Conservation (phyloP, 108 stramenopile genomes). For the Nannochloropsis granulata region DNA sequence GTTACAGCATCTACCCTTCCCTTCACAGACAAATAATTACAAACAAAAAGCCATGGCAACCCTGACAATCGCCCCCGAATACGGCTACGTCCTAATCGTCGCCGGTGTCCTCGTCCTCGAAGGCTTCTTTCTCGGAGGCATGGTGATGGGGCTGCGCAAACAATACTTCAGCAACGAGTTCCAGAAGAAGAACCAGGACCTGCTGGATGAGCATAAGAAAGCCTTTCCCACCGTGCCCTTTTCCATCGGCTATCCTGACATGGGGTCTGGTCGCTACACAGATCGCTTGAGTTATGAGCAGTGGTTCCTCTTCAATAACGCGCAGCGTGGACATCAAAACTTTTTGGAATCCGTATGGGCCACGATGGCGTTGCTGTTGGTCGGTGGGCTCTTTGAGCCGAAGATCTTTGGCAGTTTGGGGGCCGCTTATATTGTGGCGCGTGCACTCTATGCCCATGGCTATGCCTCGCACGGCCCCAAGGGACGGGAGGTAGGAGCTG, state of each 20-base stretch:
- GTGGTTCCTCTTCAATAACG: neutral
- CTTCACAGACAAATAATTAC: neutral
- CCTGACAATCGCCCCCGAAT: neutral
- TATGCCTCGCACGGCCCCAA: neutral
- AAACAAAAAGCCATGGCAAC: neutral
- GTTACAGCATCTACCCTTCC: neutral
- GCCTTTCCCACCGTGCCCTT: neutral
- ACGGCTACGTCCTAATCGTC: neutral
- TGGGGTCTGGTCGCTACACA: neutral
- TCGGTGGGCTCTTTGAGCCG: neutral
- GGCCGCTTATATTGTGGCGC: neutral
- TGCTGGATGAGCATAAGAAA: neutral
- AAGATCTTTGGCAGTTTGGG: neutral
- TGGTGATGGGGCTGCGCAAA: neutral
- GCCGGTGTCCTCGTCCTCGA: neutral
- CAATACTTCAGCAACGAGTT: neutral
- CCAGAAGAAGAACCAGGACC: neutral
- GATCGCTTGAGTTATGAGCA: neutral
- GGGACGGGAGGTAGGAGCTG: neutral
- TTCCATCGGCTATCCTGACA: neutral
- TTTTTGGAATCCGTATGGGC: neutral
- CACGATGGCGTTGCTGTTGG: neutral
- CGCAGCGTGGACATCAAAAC: neutral
- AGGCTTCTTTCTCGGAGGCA: neutral
- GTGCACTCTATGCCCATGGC: neutral